Base-by-base conservation (phyloP, 495 filamentous ascomycete genomes). In the Durotheca rogersii region DNA sequence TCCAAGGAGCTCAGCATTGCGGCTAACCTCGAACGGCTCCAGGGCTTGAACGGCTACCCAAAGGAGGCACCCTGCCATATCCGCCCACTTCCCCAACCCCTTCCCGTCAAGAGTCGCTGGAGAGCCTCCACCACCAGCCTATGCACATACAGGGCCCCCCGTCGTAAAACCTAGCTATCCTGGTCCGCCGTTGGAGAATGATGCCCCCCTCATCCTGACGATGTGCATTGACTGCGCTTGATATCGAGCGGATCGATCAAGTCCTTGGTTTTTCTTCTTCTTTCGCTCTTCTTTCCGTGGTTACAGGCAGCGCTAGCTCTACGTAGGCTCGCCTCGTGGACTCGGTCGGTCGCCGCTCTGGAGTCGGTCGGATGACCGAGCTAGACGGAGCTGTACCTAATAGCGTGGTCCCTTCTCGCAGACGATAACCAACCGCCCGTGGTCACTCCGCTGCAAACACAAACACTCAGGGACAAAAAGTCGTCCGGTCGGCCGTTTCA, bases 11-110 rank as follows among this genome's bases (percentile, higher is more conserved):
- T 49, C 37, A 40, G 42, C 35, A 51, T 46, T 42, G 41, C 34
- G 41, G 14, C 55, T 47, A 51, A 59, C 45, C 49, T 59, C 41
- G 50, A 52, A 59, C 45, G 38, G 50, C 45, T 33, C 50, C 50
- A 46, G 50, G 38, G 50, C 45, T 33, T 53, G 45, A 50, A 53
- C 49, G 34, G 36, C 17, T 48, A 37, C 41, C 56, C 31, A 51
- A 51, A 59, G 53, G 41, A 59, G 50, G 29, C 41, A 49, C 41
- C 34, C 44, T 57, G 47, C 34, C 31, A 41, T 33, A 40, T 25
- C 25, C 18, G 17, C 12, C 19, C n/a, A 43, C 32, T 9, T 42
- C 36, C 40, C 50, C 41, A 27, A 27, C 23, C 35, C 36, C 39
- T 36, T 41, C 21, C 25, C 36, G 33, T 35, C 27, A 31, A 11